Base-by-base conservation (phyloP, 768 basidiomycete genomes). In the Boletus rex-veris region DNA sequence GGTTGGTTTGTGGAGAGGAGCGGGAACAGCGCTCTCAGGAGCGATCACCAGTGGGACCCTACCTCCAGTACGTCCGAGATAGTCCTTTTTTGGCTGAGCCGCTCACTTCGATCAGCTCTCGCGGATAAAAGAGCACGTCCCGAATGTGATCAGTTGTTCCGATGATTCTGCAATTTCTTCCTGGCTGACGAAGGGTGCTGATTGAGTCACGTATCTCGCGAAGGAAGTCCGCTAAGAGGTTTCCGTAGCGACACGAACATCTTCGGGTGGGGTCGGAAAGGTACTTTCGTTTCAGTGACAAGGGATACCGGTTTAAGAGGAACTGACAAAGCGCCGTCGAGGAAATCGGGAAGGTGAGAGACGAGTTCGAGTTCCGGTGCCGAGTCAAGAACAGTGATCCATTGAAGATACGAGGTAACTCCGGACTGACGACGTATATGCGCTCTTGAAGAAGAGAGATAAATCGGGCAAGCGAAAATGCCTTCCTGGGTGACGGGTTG, bases 301-400 rank as follows among this genome's bases (percentile, higher is more conserved):
- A 47, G 45, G 41, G 40, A 41, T 35, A 45, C 36, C 16, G 28
- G 30, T 36, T 52, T 49, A 40, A 51, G 24, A 52, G 39, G 35
- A 5, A 75, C 89, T 73, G 60, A 94, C 92, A 99, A 66, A 39
- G n/a, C n/a, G n/a, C n/a, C n/a, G n/a, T n/a, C n/a, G n/a, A 99
- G 72, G 67, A 98, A 95, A 64, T 97, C 88, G 1, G 97, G 97
- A 33, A 99, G 81, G 72, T 91, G 96, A 26, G 91, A 86, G 43
- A 98, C 88, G 42, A 98, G 80, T 68, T 98, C 96, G 50, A 99
- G 76, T 65, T 99, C 97, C 11, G 97, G 97, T 5, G 98, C 91
- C 18, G 93, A 95, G 66, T 98, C 94, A 41, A 99, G 80, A 5
- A 97, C 90, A 41, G 83, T 91, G 54, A 98, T 91, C 97, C 97